A percentile compares a stretch with the other conserved stretches of the same genome.
These are phyloP conservation scores for Thalassiosira mediterranea DNA, from an alignment of 352 stramenopile genomes.

Conservation along the genomic window DNA sequence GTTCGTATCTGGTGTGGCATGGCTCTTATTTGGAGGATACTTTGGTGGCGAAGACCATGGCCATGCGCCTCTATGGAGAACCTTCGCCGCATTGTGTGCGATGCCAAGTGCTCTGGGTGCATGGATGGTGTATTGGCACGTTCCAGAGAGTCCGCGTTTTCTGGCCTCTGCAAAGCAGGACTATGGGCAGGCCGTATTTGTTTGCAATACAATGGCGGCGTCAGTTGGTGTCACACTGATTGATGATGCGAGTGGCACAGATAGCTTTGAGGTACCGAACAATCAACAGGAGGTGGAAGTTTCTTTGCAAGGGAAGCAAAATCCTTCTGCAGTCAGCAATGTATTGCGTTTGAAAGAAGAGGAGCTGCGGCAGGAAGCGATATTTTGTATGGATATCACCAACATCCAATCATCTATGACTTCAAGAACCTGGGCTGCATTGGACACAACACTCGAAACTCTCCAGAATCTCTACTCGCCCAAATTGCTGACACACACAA, in stretches of 20 bases:
- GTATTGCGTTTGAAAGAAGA: no score
- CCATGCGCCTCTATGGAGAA: slow-evolving; percentile 53
- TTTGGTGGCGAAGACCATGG: neutral
- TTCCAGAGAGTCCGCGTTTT: slow-evolving; percentile 79
- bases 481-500: slow-evolving; percentile 56
- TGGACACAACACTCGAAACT: slow-evolving; percentile 31
- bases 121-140: slow-evolving; percentile 54
- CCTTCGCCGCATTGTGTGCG: slow-evolving; percentile 71
- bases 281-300: no score
- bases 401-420: neutral
- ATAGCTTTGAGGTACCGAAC: no score
- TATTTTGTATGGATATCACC: no score
- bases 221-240: slow-evolving; percentile 16
- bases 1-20: slow-evolving; percentile 67
- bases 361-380: no score
- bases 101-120: slow-evolving; percentile 64
- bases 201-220: slow-evolving; percentile 51
- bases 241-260: slow-evolving; percentile 1
- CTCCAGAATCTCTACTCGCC: slow-evolving; percentile 53
- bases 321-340: no score
- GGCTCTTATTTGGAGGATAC: slow-evolving; percentile 57
- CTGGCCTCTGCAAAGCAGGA: slow-evolving; percentile 50
- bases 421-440: neutral
- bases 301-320: no score
- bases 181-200: slow-evolving; percentile 48